Conservation (phyloP, 2,329 filamentous ascomycete genomes). For the Aphanocladium album region DNA sequence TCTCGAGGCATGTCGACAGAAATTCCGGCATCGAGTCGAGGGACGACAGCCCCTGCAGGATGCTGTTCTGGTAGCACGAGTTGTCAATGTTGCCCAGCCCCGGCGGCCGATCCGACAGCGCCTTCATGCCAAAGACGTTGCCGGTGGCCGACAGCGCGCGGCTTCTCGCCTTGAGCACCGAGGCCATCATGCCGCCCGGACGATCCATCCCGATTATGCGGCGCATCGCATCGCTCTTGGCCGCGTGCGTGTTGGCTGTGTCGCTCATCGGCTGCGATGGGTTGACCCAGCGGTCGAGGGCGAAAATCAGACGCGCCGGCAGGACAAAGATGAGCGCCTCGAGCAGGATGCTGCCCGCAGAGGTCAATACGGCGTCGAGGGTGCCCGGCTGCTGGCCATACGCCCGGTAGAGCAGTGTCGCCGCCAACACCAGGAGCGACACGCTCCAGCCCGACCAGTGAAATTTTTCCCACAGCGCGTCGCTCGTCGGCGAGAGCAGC, state of each 20-base stretch:
- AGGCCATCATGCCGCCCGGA: constrained; percentile 48
- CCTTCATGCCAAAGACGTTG: constrained; percentile 34
- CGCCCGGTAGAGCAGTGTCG: constrained; percentile 30
- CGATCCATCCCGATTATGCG: constrained; percentile 57
- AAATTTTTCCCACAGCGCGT: constrained; percentile 27
- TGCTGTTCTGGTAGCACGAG: constrained; percentile 96
- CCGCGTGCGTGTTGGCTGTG: constrained; percentile 39
- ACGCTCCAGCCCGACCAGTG: constrained; percentile 32
- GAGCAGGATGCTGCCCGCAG: constrained; percentile 48
- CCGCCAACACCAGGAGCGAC: constrained; percentile 27
- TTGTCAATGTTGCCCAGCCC: constrained; percentile 91
- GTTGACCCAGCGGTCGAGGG: constrained; percentile 51
- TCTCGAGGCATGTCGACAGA: constrained; percentile 43
- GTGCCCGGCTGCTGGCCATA: constrained; percentile 28
- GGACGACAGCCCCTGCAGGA: constrained; percentile 79
- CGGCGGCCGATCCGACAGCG: constrained; percentile 42
- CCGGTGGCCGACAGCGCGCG: constrained; percentile 51
- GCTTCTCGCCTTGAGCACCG: constrained; percentile 54
- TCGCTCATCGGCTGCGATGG: constrained; percentile 36
- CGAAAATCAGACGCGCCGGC: constrained; percentile 53
- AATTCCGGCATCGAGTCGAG: constrained; percentile 65
- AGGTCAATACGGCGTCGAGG: constrained; percentile 22
- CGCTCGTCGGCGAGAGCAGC: constrained; percentile 22
- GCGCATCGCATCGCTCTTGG: constrained; percentile 61
- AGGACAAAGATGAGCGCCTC: constrained; percentile 52